These are phyloP conservation scores for Starmerella gropengiesseri DNA, from an alignment of 805 yeast species.

Conservation along the genomic window DNA sequence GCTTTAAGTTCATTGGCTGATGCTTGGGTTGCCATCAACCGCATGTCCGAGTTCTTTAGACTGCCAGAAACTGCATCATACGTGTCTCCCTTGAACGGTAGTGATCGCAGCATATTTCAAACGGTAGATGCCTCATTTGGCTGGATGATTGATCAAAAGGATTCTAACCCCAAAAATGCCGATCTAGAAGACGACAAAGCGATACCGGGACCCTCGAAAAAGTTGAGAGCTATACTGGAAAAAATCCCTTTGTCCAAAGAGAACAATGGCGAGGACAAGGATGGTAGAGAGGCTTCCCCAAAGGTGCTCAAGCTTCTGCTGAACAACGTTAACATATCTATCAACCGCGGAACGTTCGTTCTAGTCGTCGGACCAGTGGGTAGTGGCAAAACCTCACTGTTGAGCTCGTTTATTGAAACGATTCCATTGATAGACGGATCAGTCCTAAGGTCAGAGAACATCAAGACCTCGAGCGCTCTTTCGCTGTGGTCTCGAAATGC, in stretches of 20 bases:
- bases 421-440: conserved; percentile 39
- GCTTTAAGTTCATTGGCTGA: conserved; percentile 34
- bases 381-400: conserved; percentile 58
- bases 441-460: conserved; percentile 44
- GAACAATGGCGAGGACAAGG: background rate
- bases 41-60: conserved; percentile 18
- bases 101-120: conserved; percentile 9
- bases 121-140: conserved; percentile 4
- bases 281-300: background rate
- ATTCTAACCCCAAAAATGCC: background rate
- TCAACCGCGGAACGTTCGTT: conserved; percentile 55
- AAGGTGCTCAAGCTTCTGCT: conserved; percentile 24
- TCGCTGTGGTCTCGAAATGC: conserved; percentile 14
- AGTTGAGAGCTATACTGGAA: too few relatives aligned
- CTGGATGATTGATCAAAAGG: conserved; percentile 26
- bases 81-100: background rate
- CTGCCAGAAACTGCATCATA: conserved; percentile 31
- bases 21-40: conserved; percentile 27
- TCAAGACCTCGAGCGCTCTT: conserved; percentile 21
- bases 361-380: conserved; percentile 73
- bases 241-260: too few relatives aligned
- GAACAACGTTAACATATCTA: conserved; percentile 39
- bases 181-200: background rate
- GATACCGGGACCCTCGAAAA: conserved; percentile 21
- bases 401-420: conserved; percentile 37